Conservation (phyloP, 306 rosid species). For the Bauhinia variegata region DNA sequence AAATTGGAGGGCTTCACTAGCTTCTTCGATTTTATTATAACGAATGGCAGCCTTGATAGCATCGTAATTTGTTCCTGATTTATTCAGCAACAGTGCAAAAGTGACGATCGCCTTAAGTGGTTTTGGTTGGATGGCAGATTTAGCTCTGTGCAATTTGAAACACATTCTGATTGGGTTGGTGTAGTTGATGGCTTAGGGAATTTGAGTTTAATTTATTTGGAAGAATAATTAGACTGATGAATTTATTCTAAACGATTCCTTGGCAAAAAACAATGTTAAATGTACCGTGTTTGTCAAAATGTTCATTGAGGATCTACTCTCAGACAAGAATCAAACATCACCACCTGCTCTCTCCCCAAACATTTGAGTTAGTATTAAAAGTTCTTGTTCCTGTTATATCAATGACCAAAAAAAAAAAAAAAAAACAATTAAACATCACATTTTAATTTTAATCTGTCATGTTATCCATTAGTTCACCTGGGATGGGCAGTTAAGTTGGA, state of each 20-base stretch:
- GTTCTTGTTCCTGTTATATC: no score
- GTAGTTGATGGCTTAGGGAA: background rate
- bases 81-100: background rate
- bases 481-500: background rate
- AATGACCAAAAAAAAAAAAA: no score
- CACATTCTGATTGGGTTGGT: background rate
- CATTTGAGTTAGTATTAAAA: no score
- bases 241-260: slow-evolving; percentile 5
- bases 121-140: slow-evolving; percentile 11
- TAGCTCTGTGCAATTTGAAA: background rate
- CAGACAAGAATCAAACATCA: no score
- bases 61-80: background rate
- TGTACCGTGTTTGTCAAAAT: background rate
- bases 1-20: background rate
- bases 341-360: no score
- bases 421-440: background rate
- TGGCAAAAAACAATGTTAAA: background rate
- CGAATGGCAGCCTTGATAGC: background rate
- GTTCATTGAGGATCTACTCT: no score
- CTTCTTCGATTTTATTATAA: background rate
- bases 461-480: background rate
- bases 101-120: background rate
- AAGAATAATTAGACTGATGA: slow-evolving; percentile 12
- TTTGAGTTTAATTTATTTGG: slow-evolving; percentile 27
- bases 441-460: background rate